phyloP scores from a whole-genome alignment of 768 basidiomycete genomes.

The Mycena rebaudengoi region DNA sequence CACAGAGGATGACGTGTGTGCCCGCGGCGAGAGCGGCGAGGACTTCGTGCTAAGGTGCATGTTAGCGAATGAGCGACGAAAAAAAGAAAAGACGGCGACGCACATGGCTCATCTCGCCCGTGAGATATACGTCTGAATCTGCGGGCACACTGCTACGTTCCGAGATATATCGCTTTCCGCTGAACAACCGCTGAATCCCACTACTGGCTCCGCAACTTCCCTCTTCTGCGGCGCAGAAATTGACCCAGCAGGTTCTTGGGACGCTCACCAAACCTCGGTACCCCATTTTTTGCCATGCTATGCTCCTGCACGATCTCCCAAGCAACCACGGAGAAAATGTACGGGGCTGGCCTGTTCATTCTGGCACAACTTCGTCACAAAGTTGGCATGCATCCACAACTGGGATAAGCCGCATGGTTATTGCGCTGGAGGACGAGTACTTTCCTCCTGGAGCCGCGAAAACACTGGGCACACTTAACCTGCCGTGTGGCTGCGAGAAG shows the following conservation, averaged over 20 bases:
- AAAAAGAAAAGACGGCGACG: no score
- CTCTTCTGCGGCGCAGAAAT: no score
- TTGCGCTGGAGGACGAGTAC: background rate
- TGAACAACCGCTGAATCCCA: no score
- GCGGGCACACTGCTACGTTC: slow-evolving; percentile 68
- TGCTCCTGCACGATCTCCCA: background rate
- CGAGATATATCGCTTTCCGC: no score
- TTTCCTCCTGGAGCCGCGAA: background rate
- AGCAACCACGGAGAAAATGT: background rate
- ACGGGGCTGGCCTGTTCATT: background rate
- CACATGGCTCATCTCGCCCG: slow-evolving; percentile 93
- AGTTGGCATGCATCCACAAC: background rate
- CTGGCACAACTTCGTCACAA: background rate
- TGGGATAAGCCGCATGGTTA: background rate
- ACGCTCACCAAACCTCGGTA: no score
- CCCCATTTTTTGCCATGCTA: background rate
- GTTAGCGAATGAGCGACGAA: slow-evolving; percentile 8
- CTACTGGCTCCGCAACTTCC: no score
- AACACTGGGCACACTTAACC: background rate
- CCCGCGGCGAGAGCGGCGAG: slow-evolving; percentile 81
- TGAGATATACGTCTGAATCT: slow-evolving; percentile 90
- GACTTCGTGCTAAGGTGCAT: slow-evolving; percentile 76
- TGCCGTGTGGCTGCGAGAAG: background rate
- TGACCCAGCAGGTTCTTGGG: no score
- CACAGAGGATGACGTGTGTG: slow-evolving; percentile 86